Evolutionary conservation across 176 grass and related monocot genomes (phyloP).

Genomic region (Oryza longistaminata): DNA sequence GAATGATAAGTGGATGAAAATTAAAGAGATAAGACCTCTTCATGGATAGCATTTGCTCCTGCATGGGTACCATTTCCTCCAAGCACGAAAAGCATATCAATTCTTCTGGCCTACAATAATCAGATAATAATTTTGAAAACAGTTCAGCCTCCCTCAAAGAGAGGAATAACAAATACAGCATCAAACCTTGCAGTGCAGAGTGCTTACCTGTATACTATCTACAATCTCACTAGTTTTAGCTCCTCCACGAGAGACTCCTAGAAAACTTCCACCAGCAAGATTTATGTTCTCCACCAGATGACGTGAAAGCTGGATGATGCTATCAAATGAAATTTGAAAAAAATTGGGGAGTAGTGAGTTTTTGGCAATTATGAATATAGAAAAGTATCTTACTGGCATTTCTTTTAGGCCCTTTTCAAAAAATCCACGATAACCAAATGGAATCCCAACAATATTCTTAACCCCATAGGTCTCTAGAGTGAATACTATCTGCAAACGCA

Average conservation of each 20-base stretch:
- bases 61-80: slow-evolving; percentile 97
- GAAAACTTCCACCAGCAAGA: slow-evolving; percentile 88
- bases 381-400: slow-evolving; percentile 66
- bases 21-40: slow-evolving; percentile 61
- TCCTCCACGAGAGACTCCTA: slow-evolving; percentile 93
- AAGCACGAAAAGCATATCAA: slow-evolving; percentile 96
- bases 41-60: slow-evolving; percentile 90
- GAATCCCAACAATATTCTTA: slow-evolving; percentile 92
- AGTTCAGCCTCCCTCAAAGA: not conserved
- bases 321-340: slow-evolving; percentile 7
- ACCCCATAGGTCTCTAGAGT: slow-evolving; percentile 92
- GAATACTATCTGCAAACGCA: slow-evolving; percentile 49
- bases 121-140: not conserved
- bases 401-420: slow-evolving; percentile 83
- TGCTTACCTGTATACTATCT: slow-evolving; percentile 83
- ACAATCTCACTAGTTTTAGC: slow-evolving; percentile 84
- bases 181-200: slow-evolving; percentile 9
- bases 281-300: slow-evolving; percentile 92
- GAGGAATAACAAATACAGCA: not conserved
- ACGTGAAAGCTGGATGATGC: slow-evolving; percentile 73
- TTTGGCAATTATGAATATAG: not conserved
- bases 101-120: slow-evolving; percentile 59
- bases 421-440: slow-evolving; percentile 91
- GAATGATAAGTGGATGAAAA: not conserved
- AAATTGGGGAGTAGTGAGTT: not conserved